Evolutionary conservation across 805 yeast species (phyloP), one percentile per base, ranked within the genome.

Genomic region (Cyberlindnera mississippiensis): DNA sequence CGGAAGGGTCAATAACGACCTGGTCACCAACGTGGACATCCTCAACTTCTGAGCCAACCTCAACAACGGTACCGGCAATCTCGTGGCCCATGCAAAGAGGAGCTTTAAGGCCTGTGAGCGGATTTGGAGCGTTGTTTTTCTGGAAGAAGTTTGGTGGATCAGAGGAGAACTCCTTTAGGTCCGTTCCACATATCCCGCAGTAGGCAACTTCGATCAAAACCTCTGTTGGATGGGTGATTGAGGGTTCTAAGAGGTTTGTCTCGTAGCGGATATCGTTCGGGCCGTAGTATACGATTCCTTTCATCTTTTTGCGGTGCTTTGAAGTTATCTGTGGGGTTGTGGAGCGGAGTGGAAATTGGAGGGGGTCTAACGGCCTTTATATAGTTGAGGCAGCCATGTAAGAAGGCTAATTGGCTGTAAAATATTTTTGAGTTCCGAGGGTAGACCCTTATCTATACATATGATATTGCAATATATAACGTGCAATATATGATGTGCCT

Each of bases 141-240:
- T n/a, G n/a, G 47, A 80, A 77, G 42, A 77, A 76, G 16, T 84
- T 83, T 3, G 84, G 86, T 19, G 73, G 79, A 37, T 68, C 62
- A n/a, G n/a, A n/a, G n/a, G n/a, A n/a, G 49, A 66, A 80, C 57
- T 81, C 79, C 48, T 78, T 82, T 15, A 78, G 59, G 55, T 78
- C 85, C 0, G 80, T 66, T 26, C 85, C 84, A 55, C 84, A 78
- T 32, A 65, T 55, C 30, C 85, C 85, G 51, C 82, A 76, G 54
- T 61, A 75, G 12, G 69, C 65, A 15, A 73, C 62, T 35, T 66
- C 69, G 15, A 73, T 44, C 14, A 71, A 59, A 27, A 73, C 63
- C 41, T 73, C 77, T 33, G 69, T 68, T 7, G 63, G 61, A 12
- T 60, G 55, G 3, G 53, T 46, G 30, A 68, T 60, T 19, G 44